Percentiles rank a stretch among this genome's conserved stretches.
These are phyloP conservation scores for Nigrograna mackinnonii DNA, from an alignment of 2,329 filamentous ascomycete genomes.

Conservation along the genomic window DNA sequence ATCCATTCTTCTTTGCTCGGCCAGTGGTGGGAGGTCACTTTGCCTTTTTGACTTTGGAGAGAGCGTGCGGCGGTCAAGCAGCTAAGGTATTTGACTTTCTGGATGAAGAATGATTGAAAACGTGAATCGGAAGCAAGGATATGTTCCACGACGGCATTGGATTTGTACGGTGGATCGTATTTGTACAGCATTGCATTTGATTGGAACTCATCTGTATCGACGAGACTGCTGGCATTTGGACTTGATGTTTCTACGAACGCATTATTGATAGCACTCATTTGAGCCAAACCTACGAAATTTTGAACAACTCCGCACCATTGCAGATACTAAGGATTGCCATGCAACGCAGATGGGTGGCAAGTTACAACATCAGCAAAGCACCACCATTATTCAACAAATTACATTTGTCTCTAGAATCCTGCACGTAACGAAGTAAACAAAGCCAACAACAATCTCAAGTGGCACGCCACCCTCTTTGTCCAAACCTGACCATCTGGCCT, in stretches of 20 bases:
- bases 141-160: not conserved
- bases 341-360: not conserved
- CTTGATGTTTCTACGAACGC: not conserved
- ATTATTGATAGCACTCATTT: not conserved
- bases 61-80: slow-evolving; percentile 68
- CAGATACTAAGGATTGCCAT: not conserved
- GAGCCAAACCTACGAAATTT: too few relatives aligned
- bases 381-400: not conserved
- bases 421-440: not conserved
- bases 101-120: slow-evolving; percentile 10
- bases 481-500: not conserved
- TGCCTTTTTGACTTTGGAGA: slow-evolving; percentile 78
- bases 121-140: not conserved
- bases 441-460: not conserved
- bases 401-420: not conserved
- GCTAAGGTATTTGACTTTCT: slow-evolving; percentile 10
- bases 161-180: too few relatives aligned
- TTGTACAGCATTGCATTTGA: not conserved
- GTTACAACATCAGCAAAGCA: not conserved
- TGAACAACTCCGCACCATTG: too few relatives aligned
- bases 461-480: not conserved
- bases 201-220: not conserved
- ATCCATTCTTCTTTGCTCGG: slow-evolving; percentile 75
- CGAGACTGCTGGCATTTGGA: not conserved
- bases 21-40: slow-evolving; percentile 88